Evolutionary conservation across 768 basidiomycete species (phyloP), one percentile per base, ranked within the genome.

Genomic region (Ramaria sp.): DNA sequence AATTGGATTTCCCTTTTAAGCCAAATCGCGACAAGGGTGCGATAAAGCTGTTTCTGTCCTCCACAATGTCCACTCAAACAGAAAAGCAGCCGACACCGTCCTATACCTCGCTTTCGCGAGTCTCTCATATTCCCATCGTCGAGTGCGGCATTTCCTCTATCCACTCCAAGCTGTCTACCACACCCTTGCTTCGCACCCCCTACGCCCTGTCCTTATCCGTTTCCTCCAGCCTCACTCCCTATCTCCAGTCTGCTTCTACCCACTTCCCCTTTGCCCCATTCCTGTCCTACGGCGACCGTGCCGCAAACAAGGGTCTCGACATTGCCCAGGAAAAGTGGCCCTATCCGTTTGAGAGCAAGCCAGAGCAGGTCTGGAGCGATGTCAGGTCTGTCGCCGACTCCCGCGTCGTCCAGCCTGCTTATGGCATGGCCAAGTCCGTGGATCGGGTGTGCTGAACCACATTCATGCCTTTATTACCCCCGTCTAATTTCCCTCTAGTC

Each of bases 351-450:
- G 12, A 57, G 46, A 57, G 46, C 30, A 3, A 57, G 34, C 55
- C 55, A 19, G 55, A 57, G 42, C 55, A 57, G 22, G 39, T 57
- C 46, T 57, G 55, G 55, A n/a, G 30, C n/a, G 55, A 57, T 41
- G 55, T 57, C 39, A 24, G 27, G 45, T 57, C 55, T 39, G 51
- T 52, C 17, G 51, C 51, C 30, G 51, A 52, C 37, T 37, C 34
- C 17, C 51, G 51, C 37, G 51, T 52, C 24, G 37, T 52, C n/a
- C 33, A 52, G 33, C 51, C 51, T 19, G 51, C 51, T 3, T 34
- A 17, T 11, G 9, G 33, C 30, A 43, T 47, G 45, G 55, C 55
- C 4, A 57, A 57, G 20, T 39, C 45, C 17, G 46, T 57, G 19
- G 55, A 57, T 20, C 55, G 49, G 37, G 55, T 57, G 31, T 37